phyloP scores from a whole-genome alignment of 1,284 basidiomycete species.

The Irpex sp. region DNA sequence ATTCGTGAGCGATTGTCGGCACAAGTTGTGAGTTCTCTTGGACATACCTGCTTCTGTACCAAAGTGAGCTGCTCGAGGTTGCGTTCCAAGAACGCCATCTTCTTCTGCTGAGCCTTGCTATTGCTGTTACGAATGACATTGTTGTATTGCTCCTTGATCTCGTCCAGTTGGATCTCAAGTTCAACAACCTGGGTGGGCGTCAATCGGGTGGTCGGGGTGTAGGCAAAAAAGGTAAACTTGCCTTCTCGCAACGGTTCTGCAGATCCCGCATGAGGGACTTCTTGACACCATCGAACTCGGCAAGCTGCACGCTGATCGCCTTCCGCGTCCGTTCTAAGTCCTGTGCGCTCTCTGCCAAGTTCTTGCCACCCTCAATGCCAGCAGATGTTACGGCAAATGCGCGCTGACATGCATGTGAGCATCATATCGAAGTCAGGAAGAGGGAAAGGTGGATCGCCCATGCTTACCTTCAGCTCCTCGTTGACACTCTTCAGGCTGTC shows the following conservation, averaged over 20 bases:
- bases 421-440: conserved; percentile 6
- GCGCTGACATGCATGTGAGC: conserved; percentile 50
- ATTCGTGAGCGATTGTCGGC: conserved; percentile 11
- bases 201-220: conserved; percentile 8
- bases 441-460: background rate
- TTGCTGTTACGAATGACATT: conserved; percentile 98
- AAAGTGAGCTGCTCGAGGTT: conserved; percentile 95
- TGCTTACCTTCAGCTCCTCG: conserved; percentile 90
- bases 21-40: conserved; percentile 1
- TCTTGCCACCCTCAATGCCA: conserved; percentile 95
- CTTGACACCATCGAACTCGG: conserved; percentile 98
- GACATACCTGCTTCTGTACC: conserved; percentile 90
- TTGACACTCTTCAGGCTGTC: conserved; percentile 96
- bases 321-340: conserved; percentile 97
- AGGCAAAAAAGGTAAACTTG: conserved; percentile 29
- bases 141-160: conserved; percentile 99
- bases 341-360: conserved; percentile 92
- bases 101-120: conserved; percentile 97
- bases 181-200: conserved; percentile 82
- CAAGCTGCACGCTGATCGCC: conserved; percentile 94
- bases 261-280: conserved; percentile 98
- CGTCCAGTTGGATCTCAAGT: conserved; percentile 97
- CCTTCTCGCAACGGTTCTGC: conserved; percentile 99
- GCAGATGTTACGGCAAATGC: conserved; percentile 96
- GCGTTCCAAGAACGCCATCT: conserved; percentile 98